These are phyloP conservation scores for Hemisphaericaspora xylofermentans DNA, from an alignment of 1,139 yeast genomes.

Conservation along the genomic window DNA sequence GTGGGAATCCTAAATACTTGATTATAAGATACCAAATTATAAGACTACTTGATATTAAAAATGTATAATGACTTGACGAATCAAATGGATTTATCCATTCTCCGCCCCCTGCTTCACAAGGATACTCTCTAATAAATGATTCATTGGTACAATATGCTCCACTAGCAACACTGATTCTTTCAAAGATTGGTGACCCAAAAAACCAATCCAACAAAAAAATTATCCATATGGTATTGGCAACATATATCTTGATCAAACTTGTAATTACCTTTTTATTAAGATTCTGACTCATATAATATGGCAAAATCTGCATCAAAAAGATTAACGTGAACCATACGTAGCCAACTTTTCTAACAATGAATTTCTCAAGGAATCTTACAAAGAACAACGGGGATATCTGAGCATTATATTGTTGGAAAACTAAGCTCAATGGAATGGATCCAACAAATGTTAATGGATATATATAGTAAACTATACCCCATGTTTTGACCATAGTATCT, in stretches of 20 bases:
- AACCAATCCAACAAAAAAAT: conserved; percentile 34
- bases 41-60: conserved; percentile 49
- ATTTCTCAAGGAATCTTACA: conserved; percentile 18
- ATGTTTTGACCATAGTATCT: conserved; percentile 12
- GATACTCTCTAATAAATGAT: conserved; percentile 8
- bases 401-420: conserved; percentile 15
- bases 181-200: conserved; percentile 47
- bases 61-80: conserved; percentile 62
- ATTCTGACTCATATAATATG: conserved; percentile 1
- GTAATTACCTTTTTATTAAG: conserved; percentile 4
- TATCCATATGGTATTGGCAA: conserved; percentile 10
- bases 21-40: conserved; percentile 39
- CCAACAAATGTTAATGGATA: conserved; percentile 18
- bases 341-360: conserved; percentile 28
- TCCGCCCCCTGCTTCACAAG: conserved; percentile 24
- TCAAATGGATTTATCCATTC: conserved; percentile 61
- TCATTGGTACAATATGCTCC: conserved; percentile 42
- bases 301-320: conserved; percentile 7
- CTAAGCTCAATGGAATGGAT: conserved; percentile 18
- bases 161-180: conserved; percentile 34
- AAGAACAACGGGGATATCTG: conserved; percentile 15
- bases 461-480: conserved; percentile 7
- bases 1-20: conserved; percentile 11
- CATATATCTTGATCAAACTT: conserved; percentile 8
- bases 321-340: conserved; percentile 29